Evolutionary conservation across 1,139 yeast genomes (phyloP).

Genomic region (Geotrichum candidum): DNA sequence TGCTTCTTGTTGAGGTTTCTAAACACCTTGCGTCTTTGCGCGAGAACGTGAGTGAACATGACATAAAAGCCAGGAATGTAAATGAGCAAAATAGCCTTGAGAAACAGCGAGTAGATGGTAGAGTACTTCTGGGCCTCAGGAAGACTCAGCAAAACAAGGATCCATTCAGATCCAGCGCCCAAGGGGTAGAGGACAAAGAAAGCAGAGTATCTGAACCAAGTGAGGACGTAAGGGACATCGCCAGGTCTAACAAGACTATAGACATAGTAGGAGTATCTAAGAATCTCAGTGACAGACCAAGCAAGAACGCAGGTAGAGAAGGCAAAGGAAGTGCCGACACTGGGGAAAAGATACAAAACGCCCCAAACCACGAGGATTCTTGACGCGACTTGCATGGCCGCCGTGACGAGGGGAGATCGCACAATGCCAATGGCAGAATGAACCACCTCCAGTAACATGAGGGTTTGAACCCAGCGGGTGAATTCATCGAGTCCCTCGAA

Average conservation of each 20-base stretch:
- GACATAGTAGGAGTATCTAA: slow-evolving; percentile 81
- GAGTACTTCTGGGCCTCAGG: slow-evolving; percentile 56
- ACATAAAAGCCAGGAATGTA: slow-evolving; percentile 86
- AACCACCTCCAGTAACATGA: slow-evolving; percentile 74
- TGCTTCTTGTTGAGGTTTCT: slow-evolving; percentile 28
- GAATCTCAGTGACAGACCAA: slow-evolving; percentile 87
- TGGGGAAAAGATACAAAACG: slow-evolving; percentile 65
- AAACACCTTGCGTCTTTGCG: slow-evolving; percentile 51
- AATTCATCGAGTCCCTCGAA: slow-evolving; percentile 55
- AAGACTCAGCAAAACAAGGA: slow-evolving; percentile 62
- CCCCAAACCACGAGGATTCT: slow-evolving; percentile 82
- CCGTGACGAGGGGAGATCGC: slow-evolving; percentile 76
- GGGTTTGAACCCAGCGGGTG: slow-evolving; percentile 68
- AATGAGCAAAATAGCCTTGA: slow-evolving; percentile 53
- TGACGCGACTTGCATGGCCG: slow-evolving; percentile 80
- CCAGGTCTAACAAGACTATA: slow-evolving; percentile 47
- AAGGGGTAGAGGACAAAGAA: slow-evolving; percentile 81
- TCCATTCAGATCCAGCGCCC: slow-evolving; percentile 82
- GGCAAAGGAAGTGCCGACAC: slow-evolving; percentile 50
- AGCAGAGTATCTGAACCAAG: slow-evolving; percentile 74
- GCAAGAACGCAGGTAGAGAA: slow-evolving; percentile 67
- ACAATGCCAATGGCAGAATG: slow-evolving; percentile 74
- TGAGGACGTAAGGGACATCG: slow-evolving; percentile 57
- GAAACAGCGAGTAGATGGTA: slow-evolving; percentile 47
- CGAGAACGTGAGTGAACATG: slow-evolving; percentile 81